phyloP scores from a whole-genome alignment of 129 eudicot species.

The Daucus carota region DH1_v3.0 NC_030384.2:48625001-48625500 shows the following conservation, averaged over 20 bases:
- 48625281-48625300: constrained; percentile 96
- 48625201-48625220: neutral
- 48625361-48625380: neutral
- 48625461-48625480: constrained; percentile 11
- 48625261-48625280: constrained; percentile 95
- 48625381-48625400: neutral
- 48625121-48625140: constrained; percentile 98
- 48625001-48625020: neutral
- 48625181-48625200: neutral
- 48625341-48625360: neutral
- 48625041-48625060: neutral
- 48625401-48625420: neutral
- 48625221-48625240: constrained; percentile 1
- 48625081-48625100: constrained; percentile 97
- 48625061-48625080: constrained; percentile 26
- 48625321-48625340: neutral
- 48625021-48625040: neutral
- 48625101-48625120: constrained; percentile 96
- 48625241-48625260: constrained; percentile 76
- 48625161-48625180: neutral
- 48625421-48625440: neutral
- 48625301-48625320: constrained; percentile 86
- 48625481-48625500: constrained; percentile 83
- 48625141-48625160: constrained; percentile 28
- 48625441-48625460: neutral